Conservation (phyloP, 768 basidiomycete species). For the Cytidiella melzeri region DNA sequence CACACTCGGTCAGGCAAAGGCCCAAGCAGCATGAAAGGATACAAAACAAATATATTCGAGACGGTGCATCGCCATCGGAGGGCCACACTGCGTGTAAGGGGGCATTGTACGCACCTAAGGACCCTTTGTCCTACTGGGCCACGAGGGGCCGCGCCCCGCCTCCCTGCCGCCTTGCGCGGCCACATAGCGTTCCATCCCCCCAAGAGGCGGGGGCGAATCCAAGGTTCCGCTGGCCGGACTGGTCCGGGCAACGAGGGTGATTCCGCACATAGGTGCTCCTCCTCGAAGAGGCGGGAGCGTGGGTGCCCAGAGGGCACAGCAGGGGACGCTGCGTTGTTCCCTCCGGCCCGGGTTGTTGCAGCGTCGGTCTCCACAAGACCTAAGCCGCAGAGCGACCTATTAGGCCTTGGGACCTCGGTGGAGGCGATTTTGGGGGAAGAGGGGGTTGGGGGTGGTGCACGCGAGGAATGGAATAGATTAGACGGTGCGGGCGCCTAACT, state of each 20-base stretch:
- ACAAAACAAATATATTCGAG: no score
- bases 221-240: background rate
- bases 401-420: no score
- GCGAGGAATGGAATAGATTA: background rate
- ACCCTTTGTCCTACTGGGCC: background rate
- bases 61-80: background rate
- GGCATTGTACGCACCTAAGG: background rate
- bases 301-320: no score
- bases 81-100: background rate
- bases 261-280: background rate
- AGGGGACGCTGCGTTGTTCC: slow-evolving; percentile 4
- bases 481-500: slow-evolving; percentile 9
- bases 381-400: no score
- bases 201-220: background rate
- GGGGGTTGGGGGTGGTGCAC: slow-evolving; percentile 1
- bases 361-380: no score
- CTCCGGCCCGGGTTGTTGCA: slow-evolving; percentile 1
- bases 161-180: background rate
- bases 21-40: no score
- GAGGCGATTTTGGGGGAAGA: slow-evolving; percentile 1
- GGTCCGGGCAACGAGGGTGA: no score
- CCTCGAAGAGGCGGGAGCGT: background rate
- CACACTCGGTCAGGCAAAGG: no score
- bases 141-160: background rate
- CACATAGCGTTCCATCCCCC: background rate